These are phyloP conservation scores for Penstemon davidsonii DNA, from an alignment of 257 asterid genomes.

Conservation along the genomic window DNA sequence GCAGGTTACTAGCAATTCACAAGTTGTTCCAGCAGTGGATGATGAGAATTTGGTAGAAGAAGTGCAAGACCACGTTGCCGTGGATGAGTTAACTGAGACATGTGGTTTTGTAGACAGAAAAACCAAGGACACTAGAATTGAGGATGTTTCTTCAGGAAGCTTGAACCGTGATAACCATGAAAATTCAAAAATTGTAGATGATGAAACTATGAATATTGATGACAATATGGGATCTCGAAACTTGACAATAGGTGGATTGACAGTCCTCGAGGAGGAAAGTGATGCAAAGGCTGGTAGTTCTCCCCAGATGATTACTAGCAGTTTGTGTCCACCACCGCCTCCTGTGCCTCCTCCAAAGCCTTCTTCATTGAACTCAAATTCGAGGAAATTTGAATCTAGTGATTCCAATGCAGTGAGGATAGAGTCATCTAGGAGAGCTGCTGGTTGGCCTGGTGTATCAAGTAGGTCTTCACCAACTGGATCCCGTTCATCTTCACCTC, in stretches of 20 bases:
- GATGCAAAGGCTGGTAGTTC: slow-evolving; percentile 55
- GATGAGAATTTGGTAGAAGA: slow-evolving; percentile 60
- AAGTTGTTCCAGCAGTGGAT: slow-evolving; percentile 47
- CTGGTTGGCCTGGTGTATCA: slow-evolving; percentile 68
- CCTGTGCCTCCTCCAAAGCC: slow-evolving; percentile 96
- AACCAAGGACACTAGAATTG: slow-evolving; percentile 39
- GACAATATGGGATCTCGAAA: slow-evolving; percentile 47
- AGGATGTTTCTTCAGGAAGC: slow-evolving; percentile 45
- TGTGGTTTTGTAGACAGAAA: slow-evolving; percentile 37
- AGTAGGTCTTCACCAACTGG: slow-evolving; percentile 81
- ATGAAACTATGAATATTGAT: slow-evolving; percentile 41
- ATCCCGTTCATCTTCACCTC: slow-evolving; percentile 95
- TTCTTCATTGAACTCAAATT: slow-evolving; percentile 38
- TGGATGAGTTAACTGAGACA: slow-evolving; percentile 51
- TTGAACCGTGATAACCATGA: slow-evolving; percentile 39
- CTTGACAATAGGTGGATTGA: slow-evolving; percentile 44
- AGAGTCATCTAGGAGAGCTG: slow-evolving; percentile 70
- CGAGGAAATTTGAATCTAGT: too few relatives aligned
- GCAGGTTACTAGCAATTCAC: slow-evolving; percentile 43
- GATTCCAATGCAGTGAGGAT: slow-evolving; percentile 44
- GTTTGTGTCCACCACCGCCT: slow-evolving; percentile 93
- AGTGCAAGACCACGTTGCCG: slow-evolving; percentile 50
- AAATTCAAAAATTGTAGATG: slow-evolving; percentile 40
- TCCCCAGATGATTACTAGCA: slow-evolving; percentile 47
- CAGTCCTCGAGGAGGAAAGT: slow-evolving; percentile 54